Conservation (phyloP, 805 yeast species). For the Naumovozyma baii region DNA sequence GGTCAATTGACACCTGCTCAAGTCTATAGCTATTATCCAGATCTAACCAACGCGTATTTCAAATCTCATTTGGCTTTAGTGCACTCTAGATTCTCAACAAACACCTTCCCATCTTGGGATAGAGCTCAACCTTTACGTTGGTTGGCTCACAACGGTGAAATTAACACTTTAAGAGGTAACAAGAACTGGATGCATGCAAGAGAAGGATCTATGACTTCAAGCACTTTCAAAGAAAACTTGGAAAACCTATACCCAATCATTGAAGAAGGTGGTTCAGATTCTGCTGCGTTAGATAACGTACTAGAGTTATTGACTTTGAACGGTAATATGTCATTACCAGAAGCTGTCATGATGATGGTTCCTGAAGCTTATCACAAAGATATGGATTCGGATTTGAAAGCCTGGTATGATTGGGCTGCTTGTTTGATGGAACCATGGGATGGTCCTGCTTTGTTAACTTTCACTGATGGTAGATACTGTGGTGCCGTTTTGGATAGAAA, state of each 20-base stretch:
- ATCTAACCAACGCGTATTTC: slow-evolving; percentile 80
- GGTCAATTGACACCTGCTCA: slow-evolving; percentile 97
- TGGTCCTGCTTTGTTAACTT: slow-evolving; percentile 95
- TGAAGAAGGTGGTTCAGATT: slow-evolving; percentile 97
- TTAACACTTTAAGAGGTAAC: slow-evolving; percentile 93
- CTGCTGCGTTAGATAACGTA: slow-evolving; percentile 95
- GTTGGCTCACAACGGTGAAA: slow-evolving; percentile 98
- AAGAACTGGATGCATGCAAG: slow-evolving; percentile 99
- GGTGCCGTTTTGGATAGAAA: slow-evolving; percentile 97
- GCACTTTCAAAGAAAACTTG: slow-evolving; percentile 80
- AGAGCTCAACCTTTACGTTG: slow-evolving; percentile 96
- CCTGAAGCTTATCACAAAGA: slow-evolving; percentile 98
- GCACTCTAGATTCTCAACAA: slow-evolving; percentile 94
- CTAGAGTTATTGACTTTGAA: slow-evolving; percentile 83
- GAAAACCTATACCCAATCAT: slow-evolving; percentile 89
- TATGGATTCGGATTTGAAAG: slow-evolving; percentile 87
- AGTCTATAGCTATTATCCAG: slow-evolving; percentile 91
- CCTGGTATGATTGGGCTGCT: slow-evolving; percentile 98
- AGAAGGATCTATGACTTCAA: slow-evolving; percentile 91
- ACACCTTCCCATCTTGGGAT: slow-evolving; percentile 99
- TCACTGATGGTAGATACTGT: slow-evolving; percentile 94
- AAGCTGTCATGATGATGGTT: slow-evolving; percentile 92
- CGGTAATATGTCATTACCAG: slow-evolving; percentile 87
- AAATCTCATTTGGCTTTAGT: slow-evolving; percentile 94
- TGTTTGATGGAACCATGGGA: slow-evolving; percentile 99